Base-by-base conservation (phyloP, 352 stramenopile species). In the Pythium phragmitis region DNA sequence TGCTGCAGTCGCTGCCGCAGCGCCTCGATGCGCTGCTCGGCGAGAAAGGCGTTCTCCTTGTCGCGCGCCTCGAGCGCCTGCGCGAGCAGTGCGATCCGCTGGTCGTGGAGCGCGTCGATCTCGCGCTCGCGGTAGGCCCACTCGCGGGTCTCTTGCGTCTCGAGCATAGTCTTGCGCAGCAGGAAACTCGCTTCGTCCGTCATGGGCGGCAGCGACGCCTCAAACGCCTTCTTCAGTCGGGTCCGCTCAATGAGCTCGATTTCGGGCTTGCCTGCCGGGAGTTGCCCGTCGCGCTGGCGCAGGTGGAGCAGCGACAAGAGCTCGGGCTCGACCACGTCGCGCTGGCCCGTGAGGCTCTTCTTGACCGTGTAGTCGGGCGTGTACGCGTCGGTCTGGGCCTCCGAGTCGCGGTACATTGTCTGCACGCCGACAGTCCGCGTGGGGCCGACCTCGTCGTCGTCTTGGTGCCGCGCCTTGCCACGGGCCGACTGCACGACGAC, bases 341-440 rank as follows among this genome's bases (percentile, higher is more conserved):
- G 62, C 33, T 67, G 52, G 30, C 66, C 70, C 43, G 68, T 63
- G 36, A 65, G 67, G 30, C 75, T 85, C 54, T 81, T 83, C 41
- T 82, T 74, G 56, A 98, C 70, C 13, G 91, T 91, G 60, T 91
- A 98, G 60, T 97, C 90, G 2, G 93, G 94, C 33, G 91, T 96
- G 74, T 98, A 98, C 39, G 94, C 91, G 36, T 95, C 81, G 17
- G 94, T 98, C 72, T 98, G 94, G 8, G 87, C 90, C 59, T 98
- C 93, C 47, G 86, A 97, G 67, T 98, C 94, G 36, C 94, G 85
- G 70, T 96, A 98, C 74, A 81, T 75, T 8, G 92, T 98, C 78
- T 98, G 94, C 16, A 96, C 80, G 7, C 78, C 92, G 7, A 96
- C 73, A 2, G 87, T 88, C 30, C 85, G 80, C 23, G 79, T 93